Evolutionary conservation across 352 stramenopile species (phyloP), one percentile per base, ranked within the genome.

Genomic region (Phytopythium vexans): DNA sequence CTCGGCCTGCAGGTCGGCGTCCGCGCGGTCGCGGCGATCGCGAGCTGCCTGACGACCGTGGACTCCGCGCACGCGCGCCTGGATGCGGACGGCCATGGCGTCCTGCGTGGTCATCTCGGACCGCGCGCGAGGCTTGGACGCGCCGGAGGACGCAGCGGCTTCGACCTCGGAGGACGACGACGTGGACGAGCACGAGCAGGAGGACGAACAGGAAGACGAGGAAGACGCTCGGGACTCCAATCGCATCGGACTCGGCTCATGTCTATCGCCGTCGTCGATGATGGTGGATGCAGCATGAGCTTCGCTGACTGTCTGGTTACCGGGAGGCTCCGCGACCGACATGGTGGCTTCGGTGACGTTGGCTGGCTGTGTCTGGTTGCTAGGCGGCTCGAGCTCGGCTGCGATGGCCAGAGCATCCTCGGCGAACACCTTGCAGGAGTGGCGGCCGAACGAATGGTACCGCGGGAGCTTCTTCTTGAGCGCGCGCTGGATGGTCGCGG

Each of bases 401-500:
- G 11, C 8, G 3, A 21, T 12, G 4, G 44, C 27, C 6, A 40
- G 11, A 10, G 32, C 3, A 3, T 78, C 61, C n/a, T 72, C 66
- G 3, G 54, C 64, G 8, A 78, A 70, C 4, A 85, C 59, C 16
- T 69, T 68, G 11, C 71, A 67, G 7, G 74, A 78, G 49, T 76
- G 62, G 8, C 74, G 68, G 27, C 82, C 71, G 38, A 81, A 59
- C 44, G 70, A 72, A 21, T 70, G 63, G 35, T 63, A 72, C 37
- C 59, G 54, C 8, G 66, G 21, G 12, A 76, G n/a, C 8, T 62
- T 71, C 57, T 72, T 70, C 49, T 77, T 79, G 46, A 85, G 14
- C 5, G 66, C 74, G 16, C 75, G 70, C 27, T 82, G 71, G 14
- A 85, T 82, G 3, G 64, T 85, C 9, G 27, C 40, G 0, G 73